Conservation (phyloP, 345 rosid species). For the Salix suchowensis region DNA sequence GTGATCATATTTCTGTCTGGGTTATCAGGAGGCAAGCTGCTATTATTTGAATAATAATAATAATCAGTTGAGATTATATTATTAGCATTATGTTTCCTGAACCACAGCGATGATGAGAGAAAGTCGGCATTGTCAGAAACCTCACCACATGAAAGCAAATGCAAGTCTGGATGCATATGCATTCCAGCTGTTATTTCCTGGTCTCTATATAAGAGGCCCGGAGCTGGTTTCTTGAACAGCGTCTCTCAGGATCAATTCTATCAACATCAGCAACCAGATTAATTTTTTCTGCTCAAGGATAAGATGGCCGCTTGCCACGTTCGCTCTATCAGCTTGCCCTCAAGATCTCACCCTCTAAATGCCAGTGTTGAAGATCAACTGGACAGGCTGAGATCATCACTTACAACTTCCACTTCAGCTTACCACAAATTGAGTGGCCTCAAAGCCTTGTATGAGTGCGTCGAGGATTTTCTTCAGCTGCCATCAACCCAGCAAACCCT, state of each 20-base stretch:
- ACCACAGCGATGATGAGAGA: neutral
- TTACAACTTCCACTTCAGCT: slow-evolving; percentile 7
- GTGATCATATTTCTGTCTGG: neutral
- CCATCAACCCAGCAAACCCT: neutral
- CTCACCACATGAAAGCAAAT: neutral
- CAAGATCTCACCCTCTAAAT: slow-evolving; percentile 25
- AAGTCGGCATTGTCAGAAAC: neutral
- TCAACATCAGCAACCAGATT: neutral
- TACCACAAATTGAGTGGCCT: neutral
- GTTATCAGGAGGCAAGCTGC: neutral
- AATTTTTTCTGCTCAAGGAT: neutral
- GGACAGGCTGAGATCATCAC: slow-evolving; percentile 20
- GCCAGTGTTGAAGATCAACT: slow-evolving; percentile 15
- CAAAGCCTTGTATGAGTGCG: neutral
- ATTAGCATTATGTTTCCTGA: neutral
- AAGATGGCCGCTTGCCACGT: slow-evolving; percentile 17
- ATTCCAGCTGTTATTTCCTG: neutral
- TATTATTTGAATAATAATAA: neutral
- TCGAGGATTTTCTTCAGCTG: slow-evolving; percentile 1
- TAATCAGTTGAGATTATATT: neutral
- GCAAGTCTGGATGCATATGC: neutral
- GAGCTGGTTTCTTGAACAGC: neutral
- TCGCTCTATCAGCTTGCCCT: slow-evolving; percentile 32
- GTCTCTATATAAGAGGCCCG: neutral
- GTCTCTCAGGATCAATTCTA: neutral